Percentiles rank a stretch among this genome's conserved stretches.
phyloP scores from a whole-genome alignment of 305 asterid genomes.

The Fraxinus paxiana region DNA sequence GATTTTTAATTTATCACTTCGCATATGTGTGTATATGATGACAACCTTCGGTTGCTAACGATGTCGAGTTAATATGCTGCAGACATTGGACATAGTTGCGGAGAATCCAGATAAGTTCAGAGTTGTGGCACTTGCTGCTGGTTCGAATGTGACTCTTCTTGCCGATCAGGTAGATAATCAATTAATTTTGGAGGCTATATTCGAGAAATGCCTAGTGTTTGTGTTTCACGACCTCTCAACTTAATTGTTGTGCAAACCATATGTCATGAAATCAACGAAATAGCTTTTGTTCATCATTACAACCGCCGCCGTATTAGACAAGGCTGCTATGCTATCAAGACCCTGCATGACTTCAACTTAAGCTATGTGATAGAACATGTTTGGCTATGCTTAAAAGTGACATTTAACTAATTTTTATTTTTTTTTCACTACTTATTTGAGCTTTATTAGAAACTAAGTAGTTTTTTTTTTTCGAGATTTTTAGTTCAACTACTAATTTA shows the following conservation, averaged over 20 bases:
- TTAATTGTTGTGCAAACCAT: neutral
- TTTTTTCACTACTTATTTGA: neutral
- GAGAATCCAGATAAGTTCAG: constrained; percentile 88
- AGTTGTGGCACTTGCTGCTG: constrained; percentile 94
- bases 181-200: neutral
- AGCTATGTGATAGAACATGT: neutral
- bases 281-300: neutral
- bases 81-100: constrained; percentile 92
- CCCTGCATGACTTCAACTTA: neutral
- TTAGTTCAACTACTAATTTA: neutral
- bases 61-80: constrained; percentile 27
- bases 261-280: neutral
- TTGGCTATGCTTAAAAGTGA: neutral
- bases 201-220: neutral
- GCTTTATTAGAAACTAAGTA: neutral
- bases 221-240: neutral
- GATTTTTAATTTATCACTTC: neutral
- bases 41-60: constrained; percentile 21
- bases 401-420: neutral
- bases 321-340: neutral
- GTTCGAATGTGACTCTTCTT: constrained; percentile 90
- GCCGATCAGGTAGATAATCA: constrained; percentile 72
- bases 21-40: neutral
- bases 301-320: neutral
- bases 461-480: neutral